Base-by-base conservation (phyloP, 2,329 filamentous ascomycete genomes). In the Colletotrichum phormii region DNA sequence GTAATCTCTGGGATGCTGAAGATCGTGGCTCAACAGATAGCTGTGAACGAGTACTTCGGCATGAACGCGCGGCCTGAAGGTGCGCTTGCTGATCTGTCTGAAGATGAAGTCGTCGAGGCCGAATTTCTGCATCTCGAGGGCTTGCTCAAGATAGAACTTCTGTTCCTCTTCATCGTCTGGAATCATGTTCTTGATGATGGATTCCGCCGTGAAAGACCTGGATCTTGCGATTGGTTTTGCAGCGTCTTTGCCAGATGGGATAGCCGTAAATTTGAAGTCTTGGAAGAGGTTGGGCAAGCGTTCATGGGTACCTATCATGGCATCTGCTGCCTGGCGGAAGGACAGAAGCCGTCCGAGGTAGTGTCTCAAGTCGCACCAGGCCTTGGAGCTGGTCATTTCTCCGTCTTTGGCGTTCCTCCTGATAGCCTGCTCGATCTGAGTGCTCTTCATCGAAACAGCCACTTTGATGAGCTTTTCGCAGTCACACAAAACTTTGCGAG, bases 21-120 rank as follows among this genome's bases (percentile, higher is more conserved):
- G 9, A 5, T 24, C 68, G 0, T 46, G 46, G 0, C 72, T 31
- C 0, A 73, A 12, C 0, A 68, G 53, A 46, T 79, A 77, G 15
- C 79, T 76, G 11, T 81, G 76, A 0, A 84, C 74, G 0, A 80
- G 72, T 0, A 82, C 67, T 57, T 85, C 83, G 1, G 81, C 77
- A 59, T 85, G 84, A 0, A 85, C 82, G 6, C 73, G 71, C 0
- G 81, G 81, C 5, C 9, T 77, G 46, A 80, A 81, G 0, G 18
- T 35, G 0, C 11, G 0, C 1, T 67, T 75, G 1, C 67, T 46
- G 37, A 75, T 77, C 35, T 77, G 67, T 0, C 4, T 1, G n/a
- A 69, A 18, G 6, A 82, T 80, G 0, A 76, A 62, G 0, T 53
- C 58, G 15, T 82, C 77, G 1, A 82, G 65, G 1, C 69, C 15